Evolutionary conservation across 495 filamentous ascomycete genomes (phyloP), one percentile per base, ranked within the genome.

Genomic region (Neurospora discreta): DNA sequence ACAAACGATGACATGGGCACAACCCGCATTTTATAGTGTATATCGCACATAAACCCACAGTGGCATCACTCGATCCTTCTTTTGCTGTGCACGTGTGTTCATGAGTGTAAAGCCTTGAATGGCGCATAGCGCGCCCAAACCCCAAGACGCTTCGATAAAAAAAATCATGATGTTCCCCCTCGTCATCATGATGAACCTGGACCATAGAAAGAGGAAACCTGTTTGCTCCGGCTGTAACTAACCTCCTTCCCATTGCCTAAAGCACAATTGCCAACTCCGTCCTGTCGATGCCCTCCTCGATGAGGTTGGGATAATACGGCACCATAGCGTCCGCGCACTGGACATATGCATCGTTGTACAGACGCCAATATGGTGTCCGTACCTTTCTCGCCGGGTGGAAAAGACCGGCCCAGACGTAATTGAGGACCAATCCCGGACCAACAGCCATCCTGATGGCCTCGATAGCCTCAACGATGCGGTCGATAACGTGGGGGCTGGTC

Each of bases 311-410:
- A 79, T 97, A 99, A 77, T 97, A 98, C 10, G 96, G 96, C 36
- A 99, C 90, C 88, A 99, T 95, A 15, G 92, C 88, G 82, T 99
- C 96, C 23, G 95, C 95, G 40, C 85, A 88, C 75, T 96, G 93
- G 70, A 98, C 95, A 80, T 98, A 98, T n/a, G 93, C 91, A 80
- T 97, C 92, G 76, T 99, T 99, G 81, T 99, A 98, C 41, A 98
- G 81, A 44, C 95, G 84, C 93, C 94, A 98, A 81, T 97, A 98
- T 36, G 96, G 95, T 70, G 86, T 87, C 69, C 95, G 86, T 40
- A 99, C 95, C 82, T 98, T 98, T 65, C 96, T 87, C 7, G 95
- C 95, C 0, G 95, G 93, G 77, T 98, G 96, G 87, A 98, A 99
- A 68, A 99, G 84, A 18, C 96, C 96, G 4, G 95, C 94, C 94